Conservation (phyloP, 2,329 filamentous ascomycete genomes). For the Volutella citrinella region DNA sequence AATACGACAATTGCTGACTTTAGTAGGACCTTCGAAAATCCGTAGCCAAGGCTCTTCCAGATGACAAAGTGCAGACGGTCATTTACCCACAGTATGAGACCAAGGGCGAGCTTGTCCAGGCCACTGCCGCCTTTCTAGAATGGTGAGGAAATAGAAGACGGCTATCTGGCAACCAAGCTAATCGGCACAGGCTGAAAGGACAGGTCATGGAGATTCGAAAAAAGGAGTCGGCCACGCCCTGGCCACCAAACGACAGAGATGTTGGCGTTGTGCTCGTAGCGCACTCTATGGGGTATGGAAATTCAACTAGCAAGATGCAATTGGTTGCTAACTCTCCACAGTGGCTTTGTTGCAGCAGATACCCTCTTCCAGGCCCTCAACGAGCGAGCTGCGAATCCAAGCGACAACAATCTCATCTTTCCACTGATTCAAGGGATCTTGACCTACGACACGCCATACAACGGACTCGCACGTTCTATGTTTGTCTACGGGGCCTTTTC, state of each 20-base stretch:
- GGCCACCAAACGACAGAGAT: constrained; percentile 75
- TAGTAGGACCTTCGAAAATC: constrained; percentile 58
- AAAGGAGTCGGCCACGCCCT: constrained; percentile 65
- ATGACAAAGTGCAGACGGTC: constrained; percentile 57
- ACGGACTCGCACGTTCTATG: constrained; percentile 60
- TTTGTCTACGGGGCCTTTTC: constrained; percentile 60
- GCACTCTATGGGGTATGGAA: constrained; percentile 70
- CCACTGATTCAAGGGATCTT: constrained; percentile 78
- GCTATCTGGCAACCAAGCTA: not conserved
- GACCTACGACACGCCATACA: constrained; percentile 82
- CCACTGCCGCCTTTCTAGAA: constrained; percentile 42
- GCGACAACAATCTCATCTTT: constrained; percentile 56
- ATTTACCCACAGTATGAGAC: constrained; percentile 74
- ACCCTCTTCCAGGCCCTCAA: constrained; percentile 69
- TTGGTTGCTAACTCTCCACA: constrained; percentile 21
- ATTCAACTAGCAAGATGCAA: rapidly evolving
- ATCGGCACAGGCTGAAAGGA: constrained; percentile 63
- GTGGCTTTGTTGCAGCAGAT: constrained; percentile 81
- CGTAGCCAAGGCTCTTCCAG: constrained; percentile 56
- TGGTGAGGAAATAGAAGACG: constrained; percentile 34
- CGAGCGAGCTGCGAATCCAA: constrained; percentile 50
- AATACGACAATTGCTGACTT: too few relatives aligned
- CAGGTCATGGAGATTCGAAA: constrained; percentile 76
- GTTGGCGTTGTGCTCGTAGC: constrained; percentile 78
- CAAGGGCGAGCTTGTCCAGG: constrained; percentile 59